Base-by-base conservation (phyloP, 345 rosid species). In the Ricinus communis region DNA sequence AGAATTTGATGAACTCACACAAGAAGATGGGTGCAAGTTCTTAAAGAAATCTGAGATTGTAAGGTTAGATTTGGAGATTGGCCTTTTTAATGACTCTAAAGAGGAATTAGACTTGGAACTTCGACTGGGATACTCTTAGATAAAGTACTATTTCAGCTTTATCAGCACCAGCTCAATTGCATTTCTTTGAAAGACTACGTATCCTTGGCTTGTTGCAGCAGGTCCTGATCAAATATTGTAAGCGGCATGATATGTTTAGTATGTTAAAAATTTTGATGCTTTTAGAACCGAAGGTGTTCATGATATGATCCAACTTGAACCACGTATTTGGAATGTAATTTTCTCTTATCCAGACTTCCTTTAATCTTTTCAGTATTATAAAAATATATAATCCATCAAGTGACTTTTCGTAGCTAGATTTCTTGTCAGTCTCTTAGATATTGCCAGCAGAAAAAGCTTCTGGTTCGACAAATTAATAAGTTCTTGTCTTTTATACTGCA, bases 51-150 rank as follows among this genome's bases (percentile, higher is more conserved):
- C 71, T 57, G 81, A 77, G 67, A 66, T 68, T 59, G 71, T 86
- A 43, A 85, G 83, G 70, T 79, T 90, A 82, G 91, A 86, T 71
- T 86, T 88, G 82, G 90, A 89, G 82, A 85, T 86, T 28, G 97
- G 93, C 68, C 70, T 83, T 67, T 61, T 83, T 65, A 69, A 79
- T 53, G 82, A 83, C 24, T 67, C 89, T 52, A 80, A 81, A 54
- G 79, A 91, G 59, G 92, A 87, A 76, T 74, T 94, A 73, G 98
- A 94, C 77, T 91, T 94, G 75, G 97, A 94, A 72, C 98, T 94
- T 83, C 91, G 98, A 60, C 83, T 93, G 75, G 98, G 98, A 8
- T 85, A 80, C 65, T 77, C 90, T 52, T 84, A 84, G 80, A 59
- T 38, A 18, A 50, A 74, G n/a, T 28, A 49, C n/a, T 49, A 3